phyloP scores from a whole-genome alignment of 139 green algal genomes.

The Micromonas commoda region DNA sequence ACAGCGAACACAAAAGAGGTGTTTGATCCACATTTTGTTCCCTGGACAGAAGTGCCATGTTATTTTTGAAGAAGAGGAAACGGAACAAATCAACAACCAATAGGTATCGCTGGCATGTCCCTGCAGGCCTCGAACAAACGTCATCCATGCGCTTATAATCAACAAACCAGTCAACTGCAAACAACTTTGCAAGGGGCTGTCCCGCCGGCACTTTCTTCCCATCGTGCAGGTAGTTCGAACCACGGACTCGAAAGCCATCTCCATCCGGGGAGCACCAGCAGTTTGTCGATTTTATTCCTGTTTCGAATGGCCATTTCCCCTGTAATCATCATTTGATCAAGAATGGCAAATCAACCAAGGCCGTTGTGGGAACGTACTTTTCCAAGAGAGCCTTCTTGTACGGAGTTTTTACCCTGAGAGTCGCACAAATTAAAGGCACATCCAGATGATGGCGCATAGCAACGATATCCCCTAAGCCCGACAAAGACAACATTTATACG shows the following conservation, averaged over 20 bases:
- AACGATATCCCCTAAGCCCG: too few species aligned
- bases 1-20: conserved; percentile 10
- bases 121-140: not conserved
- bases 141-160: not conserved
- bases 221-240: conserved; percentile 15
- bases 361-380: not conserved
- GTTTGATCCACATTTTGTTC: not conserved
- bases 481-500: too few species aligned
- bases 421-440: too few species aligned
- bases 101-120: not conserved
- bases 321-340: not conserved
- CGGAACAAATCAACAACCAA: not conserved
- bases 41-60: not conserved
- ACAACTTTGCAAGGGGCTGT: not conserved
- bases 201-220: conserved; percentile 2
- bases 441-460: too few species aligned
- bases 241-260: not conserved
- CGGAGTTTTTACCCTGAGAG: too few species aligned
- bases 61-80: not conserved
- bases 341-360: not conserved
- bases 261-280: not conserved
- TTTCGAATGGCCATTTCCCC: not conserved
- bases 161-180: conserved; percentile 11
- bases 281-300: not conserved
- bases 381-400: not conserved